Conservation (phyloP, 2,329 filamentous ascomycete genomes). For the Fusarium tjaetaba region DNA sequence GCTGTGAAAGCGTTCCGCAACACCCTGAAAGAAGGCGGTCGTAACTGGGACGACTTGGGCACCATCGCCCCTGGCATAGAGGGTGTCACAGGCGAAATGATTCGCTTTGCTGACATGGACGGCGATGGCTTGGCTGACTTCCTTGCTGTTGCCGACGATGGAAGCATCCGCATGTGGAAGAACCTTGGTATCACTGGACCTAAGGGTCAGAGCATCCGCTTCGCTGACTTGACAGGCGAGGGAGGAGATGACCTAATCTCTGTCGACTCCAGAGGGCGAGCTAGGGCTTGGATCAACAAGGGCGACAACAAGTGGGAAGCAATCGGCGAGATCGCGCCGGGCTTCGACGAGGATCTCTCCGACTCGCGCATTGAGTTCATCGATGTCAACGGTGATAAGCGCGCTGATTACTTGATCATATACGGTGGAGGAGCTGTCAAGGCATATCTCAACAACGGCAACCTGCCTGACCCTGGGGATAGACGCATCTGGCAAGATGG, state of each 20-base stretch:
- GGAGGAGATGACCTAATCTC: slow-evolving; percentile 8
- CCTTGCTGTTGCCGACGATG: slow-evolving; percentile 17
- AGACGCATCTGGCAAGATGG: slow-evolving; percentile 8
- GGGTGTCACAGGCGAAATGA: slow-evolving; percentile 14
- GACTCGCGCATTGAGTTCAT: slow-evolving; percentile 9
- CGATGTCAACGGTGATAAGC: slow-evolving; percentile 24
- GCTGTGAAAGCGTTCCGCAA: slow-evolving; percentile 32
- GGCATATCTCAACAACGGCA: slow-evolving; percentile 18
- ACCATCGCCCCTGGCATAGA: slow-evolving; percentile 13
- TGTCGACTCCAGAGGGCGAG: slow-evolving; percentile 5
- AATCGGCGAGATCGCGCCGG: slow-evolving; percentile 12
- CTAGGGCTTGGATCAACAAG: slow-evolving; percentile 23
- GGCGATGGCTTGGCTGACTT: slow-evolving; percentile 30
- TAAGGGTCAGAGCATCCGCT: neutral
- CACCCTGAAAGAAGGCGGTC: neutral
- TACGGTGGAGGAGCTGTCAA: slow-evolving; percentile 34
- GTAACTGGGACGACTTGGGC: slow-evolving; percentile 13
- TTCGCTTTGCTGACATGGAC: slow-evolving; percentile 32
- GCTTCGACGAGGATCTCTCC: neutral
- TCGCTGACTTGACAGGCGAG: slow-evolving; percentile 11
- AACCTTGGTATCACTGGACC: slow-evolving; percentile 10
- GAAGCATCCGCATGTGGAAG: slow-evolving; percentile 35
- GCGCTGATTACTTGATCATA: slow-evolving; percentile 28
- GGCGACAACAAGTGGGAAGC: neutral
- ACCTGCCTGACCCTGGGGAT: neutral